Conservation (phyloP, 2,329 filamentous ascomycete species). For the Myriosclerotinia scirpicola region DNA sequence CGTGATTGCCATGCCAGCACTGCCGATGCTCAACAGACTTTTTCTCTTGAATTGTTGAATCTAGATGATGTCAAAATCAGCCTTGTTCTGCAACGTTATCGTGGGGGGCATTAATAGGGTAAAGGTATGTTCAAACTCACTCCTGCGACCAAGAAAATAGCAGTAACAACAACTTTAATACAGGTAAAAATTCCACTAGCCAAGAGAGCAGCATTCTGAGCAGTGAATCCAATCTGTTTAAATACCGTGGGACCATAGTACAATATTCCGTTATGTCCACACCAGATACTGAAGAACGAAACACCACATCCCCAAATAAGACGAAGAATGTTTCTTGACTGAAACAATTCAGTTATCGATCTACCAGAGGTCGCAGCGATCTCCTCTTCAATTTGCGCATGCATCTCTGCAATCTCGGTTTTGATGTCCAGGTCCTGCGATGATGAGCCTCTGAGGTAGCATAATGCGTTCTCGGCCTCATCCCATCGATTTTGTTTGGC, state of each 20-base stretch:
- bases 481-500: slow-evolving; percentile 62
- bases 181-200: slow-evolving; percentile 27
- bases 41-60: slow-evolving; percentile 20
- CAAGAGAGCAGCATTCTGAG: slow-evolving; percentile 28
- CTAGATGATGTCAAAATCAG: neutral
- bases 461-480: slow-evolving; percentile 55
- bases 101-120: no score
- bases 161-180: slow-evolving; percentile 25
- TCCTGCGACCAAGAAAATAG: slow-evolving; percentile 21
- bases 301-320: slow-evolving; percentile 20
- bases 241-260: slow-evolving; percentile 23
- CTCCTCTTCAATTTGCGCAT: slow-evolving; percentile 51
- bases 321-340: slow-evolving; percentile 38
- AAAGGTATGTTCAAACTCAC: slow-evolving; percentile 1
- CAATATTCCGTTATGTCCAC: slow-evolving; percentile 18
- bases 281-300: slow-evolving; percentile 20
- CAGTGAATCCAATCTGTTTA: slow-evolving; percentile 26
- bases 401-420: slow-evolving; percentile 45
- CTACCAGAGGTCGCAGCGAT: slow-evolving; percentile 47
- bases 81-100: neutral
- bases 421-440: slow-evolving; percentile 40
- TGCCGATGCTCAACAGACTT: slow-evolving; percentile 10
- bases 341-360: slow-evolving; percentile 48
- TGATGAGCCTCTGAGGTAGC: slow-evolving; percentile 51
- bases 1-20: slow-evolving; percentile 14